These are phyloP conservation scores for Pistacia integerrima DNA, from an alignment of 345 rosid genomes.

Conservation along the genomic window DNA sequence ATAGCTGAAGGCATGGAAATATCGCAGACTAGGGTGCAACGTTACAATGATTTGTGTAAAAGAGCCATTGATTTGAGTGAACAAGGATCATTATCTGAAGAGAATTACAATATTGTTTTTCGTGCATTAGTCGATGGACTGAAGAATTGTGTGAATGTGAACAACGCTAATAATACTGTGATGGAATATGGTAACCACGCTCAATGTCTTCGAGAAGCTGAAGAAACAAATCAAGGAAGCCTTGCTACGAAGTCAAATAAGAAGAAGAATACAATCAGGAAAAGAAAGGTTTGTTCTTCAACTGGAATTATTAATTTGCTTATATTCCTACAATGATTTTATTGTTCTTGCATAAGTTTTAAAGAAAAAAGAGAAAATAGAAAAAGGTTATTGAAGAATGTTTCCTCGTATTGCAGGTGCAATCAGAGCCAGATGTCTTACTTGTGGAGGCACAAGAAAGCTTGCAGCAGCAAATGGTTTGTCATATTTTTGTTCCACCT, in stretches of 20 bases:
- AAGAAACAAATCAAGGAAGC: constrained; percentile 40
- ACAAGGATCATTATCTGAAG: constrained; percentile 50
- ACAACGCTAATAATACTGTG: constrained; percentile 36
- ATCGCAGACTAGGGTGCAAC: constrained; percentile 41
- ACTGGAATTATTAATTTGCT: not conserved
- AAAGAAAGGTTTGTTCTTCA: constrained; percentile 44
- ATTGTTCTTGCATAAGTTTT: not conserved
- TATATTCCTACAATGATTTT: not conserved
- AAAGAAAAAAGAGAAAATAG: not conserved
- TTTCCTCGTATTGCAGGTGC: constrained; percentile 37
- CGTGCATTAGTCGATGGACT: constrained; percentile 49
- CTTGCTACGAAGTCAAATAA: constrained; percentile 34
- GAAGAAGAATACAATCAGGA: constrained; percentile 45
- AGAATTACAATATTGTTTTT: constrained; percentile 40
- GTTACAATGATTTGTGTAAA: constrained; percentile 51
- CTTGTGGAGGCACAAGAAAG: constrained; percentile 42
- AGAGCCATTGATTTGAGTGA: constrained; percentile 53
- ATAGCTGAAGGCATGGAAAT: constrained; percentile 36
- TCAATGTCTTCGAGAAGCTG: constrained; percentile 32
- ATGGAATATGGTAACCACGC: constrained; percentile 33
- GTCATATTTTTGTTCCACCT: constrained; percentile 13
- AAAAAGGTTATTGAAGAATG: constrained; percentile 2
- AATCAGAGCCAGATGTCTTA: constrained; percentile 38
- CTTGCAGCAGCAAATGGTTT: constrained; percentile 52
- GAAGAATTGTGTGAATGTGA: constrained; percentile 51